Evolutionary conservation across 2,329 filamentous ascomycete genomes (phyloP).

Genomic region (Penicillium sp.): DNA sequence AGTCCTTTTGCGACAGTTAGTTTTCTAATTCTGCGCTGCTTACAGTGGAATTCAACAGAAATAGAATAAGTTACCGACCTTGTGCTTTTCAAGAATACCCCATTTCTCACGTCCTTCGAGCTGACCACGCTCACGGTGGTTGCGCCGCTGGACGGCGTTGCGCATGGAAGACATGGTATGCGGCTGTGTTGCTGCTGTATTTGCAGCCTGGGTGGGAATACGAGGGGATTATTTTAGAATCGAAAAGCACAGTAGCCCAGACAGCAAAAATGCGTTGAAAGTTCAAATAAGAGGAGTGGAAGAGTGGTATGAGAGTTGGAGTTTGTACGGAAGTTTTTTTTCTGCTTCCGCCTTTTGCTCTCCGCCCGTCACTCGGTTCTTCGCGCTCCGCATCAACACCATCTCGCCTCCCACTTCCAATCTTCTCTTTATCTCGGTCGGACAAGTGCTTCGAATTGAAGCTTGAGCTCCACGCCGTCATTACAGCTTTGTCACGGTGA

Average conservation of each 20-base stretch:
- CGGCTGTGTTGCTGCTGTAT: not conserved
- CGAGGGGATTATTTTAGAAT: not conserved
- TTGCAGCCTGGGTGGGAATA: not conserved
- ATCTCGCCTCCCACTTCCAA: conserved; percentile 9
- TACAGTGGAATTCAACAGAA: not conserved
- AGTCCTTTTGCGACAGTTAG: conserved; percentile 46
- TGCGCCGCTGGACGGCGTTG: conserved; percentile 68
- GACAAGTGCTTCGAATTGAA: not conserved
- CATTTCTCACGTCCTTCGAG: conserved; percentile 76
- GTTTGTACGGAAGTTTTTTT: conserved; percentile 22
- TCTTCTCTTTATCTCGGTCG: not conserved
- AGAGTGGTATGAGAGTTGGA: conserved; percentile 9
- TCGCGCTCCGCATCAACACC: conserved; percentile 25
- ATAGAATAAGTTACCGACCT: conserved; percentile 48
- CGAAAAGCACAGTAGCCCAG: not conserved
- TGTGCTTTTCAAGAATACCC: conserved; percentile 93
- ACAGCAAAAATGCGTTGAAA: not conserved
- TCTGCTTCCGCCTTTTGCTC: conserved; percentile 21
- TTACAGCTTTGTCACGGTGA: not conserved
- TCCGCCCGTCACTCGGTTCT: conserved; percentile 23
- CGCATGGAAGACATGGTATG: conserved; percentile 54
- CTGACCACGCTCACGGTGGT: conserved; percentile 87
- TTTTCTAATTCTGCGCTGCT: not conserved
- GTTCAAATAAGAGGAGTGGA: conserved; percentile 1
- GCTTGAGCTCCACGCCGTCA: not conserved